phyloP scores from a whole-genome alignment of 2,329 filamentous ascomycete species.

The Fusarium devonianum region DNA sequence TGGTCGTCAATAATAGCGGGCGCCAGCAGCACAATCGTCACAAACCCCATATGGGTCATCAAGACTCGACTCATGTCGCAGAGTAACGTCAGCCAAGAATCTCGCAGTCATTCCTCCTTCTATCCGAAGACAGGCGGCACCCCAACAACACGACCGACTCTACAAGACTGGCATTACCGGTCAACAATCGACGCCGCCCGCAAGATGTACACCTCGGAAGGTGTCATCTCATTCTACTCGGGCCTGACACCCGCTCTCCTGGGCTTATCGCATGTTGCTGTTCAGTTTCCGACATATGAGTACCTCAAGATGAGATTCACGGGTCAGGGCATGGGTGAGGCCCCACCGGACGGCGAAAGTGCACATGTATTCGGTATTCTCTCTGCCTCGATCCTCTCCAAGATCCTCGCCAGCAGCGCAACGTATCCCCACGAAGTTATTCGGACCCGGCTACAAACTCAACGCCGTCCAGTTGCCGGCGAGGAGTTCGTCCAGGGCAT shows the following conservation, averaged over 20 bases:
- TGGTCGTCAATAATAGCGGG: constrained; percentile 92
- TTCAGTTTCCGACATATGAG: constrained; percentile 97
- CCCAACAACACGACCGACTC: constrained; percentile 61
- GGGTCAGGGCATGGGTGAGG: constrained; percentile 83
- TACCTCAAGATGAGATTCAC: constrained; percentile 91
- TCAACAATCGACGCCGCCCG: constrained; percentile 89
- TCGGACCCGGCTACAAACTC: constrained; percentile 90
- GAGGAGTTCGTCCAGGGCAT: constrained; percentile 60
- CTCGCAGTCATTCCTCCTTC: constrained; percentile 50
- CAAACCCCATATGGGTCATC: constrained; percentile 99
- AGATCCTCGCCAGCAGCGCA: constrained; percentile 90
- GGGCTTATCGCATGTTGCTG: constrained; percentile 92
- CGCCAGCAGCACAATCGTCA: constrained; percentile 89
- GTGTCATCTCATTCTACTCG: constrained; percentile 90
- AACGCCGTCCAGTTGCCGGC: constrained; percentile 73
- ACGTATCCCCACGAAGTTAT: constrained; percentile 98
- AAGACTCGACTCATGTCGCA: constrained; percentile 99
- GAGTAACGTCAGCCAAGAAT: constrained; percentile 57
- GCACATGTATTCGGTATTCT: constrained; percentile 85
- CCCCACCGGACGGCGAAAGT: constrained; percentile 49
- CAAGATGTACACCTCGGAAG: constrained; percentile 95
- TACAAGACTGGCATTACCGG: constrained; percentile 89
- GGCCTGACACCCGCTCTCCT: constrained; percentile 91
- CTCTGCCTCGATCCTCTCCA: constrained; percentile 89
- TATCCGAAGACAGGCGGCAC: constrained; percentile 60